These are phyloP conservation scores for Blastobotrys americana DNA, from an alignment of 805 yeast species.

Conservation along the genomic window DNA sequence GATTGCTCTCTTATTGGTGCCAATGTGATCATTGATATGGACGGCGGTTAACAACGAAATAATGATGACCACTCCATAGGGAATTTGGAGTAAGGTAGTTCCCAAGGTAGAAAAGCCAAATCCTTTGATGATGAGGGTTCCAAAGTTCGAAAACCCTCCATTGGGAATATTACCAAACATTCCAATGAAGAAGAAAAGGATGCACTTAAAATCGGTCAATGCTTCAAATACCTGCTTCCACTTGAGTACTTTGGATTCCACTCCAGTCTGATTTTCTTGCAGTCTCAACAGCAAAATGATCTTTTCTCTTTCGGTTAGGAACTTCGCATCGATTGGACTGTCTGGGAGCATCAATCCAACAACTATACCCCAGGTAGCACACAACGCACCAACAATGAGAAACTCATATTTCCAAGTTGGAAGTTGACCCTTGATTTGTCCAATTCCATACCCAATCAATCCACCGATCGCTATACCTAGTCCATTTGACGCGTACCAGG, in stretches of 20 bases:
- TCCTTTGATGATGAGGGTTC: conserved; percentile 38
- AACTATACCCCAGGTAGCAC: conserved; percentile 44
- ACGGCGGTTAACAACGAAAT: conserved; percentile 22
- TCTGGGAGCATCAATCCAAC: conserved; percentile 50
- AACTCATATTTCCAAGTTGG: conserved; percentile 58
- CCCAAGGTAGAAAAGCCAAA: conserved; percentile 39
- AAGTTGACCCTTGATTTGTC: conserved; percentile 18
- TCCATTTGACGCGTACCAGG: conserved; percentile 30
- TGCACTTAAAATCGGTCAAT: conserved; percentile 42
- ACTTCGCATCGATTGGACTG: conserved; percentile 37
- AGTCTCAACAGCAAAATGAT: conserved; percentile 45
- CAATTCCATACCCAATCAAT: conserved; percentile 20
- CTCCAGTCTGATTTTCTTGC: conserved; percentile 50
- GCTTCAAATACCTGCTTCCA: conserved; percentile 48
- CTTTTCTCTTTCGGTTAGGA: conserved; percentile 34
- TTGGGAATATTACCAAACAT: conserved; percentile 41
- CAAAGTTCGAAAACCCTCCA: conserved; percentile 49
- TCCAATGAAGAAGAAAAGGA: conserved; percentile 39
- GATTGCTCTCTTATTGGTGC: conserved; percentile 11
- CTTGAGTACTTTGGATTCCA: conserved; percentile 50
- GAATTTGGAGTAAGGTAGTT: conserved; percentile 40
- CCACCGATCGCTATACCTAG: conserved; percentile 28
- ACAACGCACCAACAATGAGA: conserved; percentile 52
- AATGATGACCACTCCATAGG: conserved; percentile 40
- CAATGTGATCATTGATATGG: conserved; percentile 7